These are phyloP conservation scores for Steccherinum ochraceum DNA, from an alignment of 768 basidiomycete genomes.

Conservation along the genomic window DNA sequence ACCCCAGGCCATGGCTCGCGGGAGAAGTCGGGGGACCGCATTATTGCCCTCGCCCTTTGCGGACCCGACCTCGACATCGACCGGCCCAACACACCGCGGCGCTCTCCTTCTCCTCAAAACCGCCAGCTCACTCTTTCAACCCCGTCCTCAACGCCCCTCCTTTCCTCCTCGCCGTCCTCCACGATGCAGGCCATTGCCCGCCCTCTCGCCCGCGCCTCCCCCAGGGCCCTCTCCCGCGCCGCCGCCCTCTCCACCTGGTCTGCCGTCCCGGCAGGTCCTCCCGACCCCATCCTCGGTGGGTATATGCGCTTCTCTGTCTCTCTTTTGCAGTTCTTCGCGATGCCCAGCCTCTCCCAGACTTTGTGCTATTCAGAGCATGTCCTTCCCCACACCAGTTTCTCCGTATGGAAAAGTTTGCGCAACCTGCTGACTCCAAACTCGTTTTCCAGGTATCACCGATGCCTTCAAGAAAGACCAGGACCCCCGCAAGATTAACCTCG, in stretches of 20 bases:
- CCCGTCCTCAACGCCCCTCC: slow-evolving; percentile 18
- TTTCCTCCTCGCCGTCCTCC: slow-evolving; percentile 20
- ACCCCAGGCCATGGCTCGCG: slow-evolving; percentile 12
- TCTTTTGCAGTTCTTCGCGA: neutral
- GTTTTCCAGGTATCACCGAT: slow-evolving; percentile 72
- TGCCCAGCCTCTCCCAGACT: neutral
- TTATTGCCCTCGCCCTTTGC: neutral
- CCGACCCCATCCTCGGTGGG: slow-evolving; percentile 88
- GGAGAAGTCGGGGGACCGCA: slow-evolving; percentile 4
- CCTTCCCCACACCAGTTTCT: neutral
- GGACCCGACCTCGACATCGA: neutral
- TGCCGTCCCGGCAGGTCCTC: slow-evolving; percentile 79
- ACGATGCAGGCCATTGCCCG: slow-evolving; percentile 37
- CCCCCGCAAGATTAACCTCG: slow-evolving; percentile 92
- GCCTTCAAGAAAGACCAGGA: slow-evolving; percentile 96
- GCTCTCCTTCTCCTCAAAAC: slow-evolving; percentile 1
- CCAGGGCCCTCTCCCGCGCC: slow-evolving; percentile 29
- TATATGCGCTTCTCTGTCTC: slow-evolving; percentile 9
- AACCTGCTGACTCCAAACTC: slow-evolving; percentile 5
- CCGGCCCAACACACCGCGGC: too few relatives aligned
- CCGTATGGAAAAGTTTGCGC: neutral
- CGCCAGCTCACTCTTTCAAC: slow-evolving; percentile 7
- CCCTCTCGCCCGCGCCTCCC: slow-evolving; percentile 44
- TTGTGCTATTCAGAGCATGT: neutral
- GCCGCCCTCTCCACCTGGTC: slow-evolving; percentile 71